These are phyloP conservation scores for Diaporthe sp. DNA, from an alignment of 2,329 filamentous ascomycete genomes.

Conservation along the genomic window DNA sequence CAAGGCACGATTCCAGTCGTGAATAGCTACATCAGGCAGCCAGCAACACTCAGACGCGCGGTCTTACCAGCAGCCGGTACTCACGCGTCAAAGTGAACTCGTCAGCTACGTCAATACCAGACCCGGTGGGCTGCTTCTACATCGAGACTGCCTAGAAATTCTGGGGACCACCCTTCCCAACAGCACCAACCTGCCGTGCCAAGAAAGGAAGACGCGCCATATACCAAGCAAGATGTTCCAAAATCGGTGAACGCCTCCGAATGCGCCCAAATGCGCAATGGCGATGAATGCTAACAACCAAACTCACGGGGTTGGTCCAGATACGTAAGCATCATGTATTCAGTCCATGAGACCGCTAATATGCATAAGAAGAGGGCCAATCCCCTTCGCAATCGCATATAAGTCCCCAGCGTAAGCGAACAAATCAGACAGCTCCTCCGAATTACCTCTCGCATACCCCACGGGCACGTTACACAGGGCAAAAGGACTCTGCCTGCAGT, in stretches of 20 bases:
- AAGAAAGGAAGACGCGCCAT: not conserved
- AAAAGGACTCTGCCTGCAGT: not conserved
- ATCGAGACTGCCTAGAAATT: not conserved
- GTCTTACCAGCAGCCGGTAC: not conserved
- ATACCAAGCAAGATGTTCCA: too few species aligned
- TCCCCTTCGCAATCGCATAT: not conserved
- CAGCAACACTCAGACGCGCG: constrained; percentile 1
- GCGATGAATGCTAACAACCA: not conserved
- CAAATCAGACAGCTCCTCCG: not conserved
- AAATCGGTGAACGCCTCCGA: too few species aligned
- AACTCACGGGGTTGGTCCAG: not conserved
- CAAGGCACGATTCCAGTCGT: not conserved
- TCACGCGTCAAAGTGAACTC: not conserved
- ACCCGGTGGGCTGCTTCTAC: not conserved
- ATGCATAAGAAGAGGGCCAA: not conserved
- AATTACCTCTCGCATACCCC: not conserved
- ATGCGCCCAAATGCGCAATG: not conserved
- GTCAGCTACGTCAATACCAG: not conserved
- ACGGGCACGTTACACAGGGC: not conserved
- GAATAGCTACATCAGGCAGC: not conserved
- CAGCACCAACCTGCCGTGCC: not conserved
- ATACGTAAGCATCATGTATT: not conserved
- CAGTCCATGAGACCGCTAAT: not conserved
- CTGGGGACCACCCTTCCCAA: not conserved
- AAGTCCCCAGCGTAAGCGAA: not conserved